Evolutionary conservation across 352 stramenopile genomes (phyloP), one percentile per base, ranked within the genome.

Genomic region (Pythium apleroticum): DNA sequence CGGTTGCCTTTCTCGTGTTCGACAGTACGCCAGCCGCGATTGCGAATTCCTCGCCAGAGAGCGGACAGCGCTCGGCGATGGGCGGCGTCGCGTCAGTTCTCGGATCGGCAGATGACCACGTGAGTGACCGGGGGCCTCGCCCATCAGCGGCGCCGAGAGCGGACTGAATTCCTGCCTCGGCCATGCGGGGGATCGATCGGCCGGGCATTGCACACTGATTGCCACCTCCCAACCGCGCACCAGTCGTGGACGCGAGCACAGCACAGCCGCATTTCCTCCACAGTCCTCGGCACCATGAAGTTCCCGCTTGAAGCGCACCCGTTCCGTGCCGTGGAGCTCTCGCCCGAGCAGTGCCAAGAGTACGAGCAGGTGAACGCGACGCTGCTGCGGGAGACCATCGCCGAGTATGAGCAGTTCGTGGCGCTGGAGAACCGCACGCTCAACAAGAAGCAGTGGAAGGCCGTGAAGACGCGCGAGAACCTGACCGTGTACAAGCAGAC

Each of bases 401-500:
- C 15, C 28, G 55, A 74, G 35, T 75, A 79, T 48, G 59, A 76
- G 24, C 37, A 22, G 7, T 73, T 73, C 30, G 63, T 65, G 37
- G 54, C 52, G 31, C 22, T 63, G 9, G 57, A 74, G 25, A 64
- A 64, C 50, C 72, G 72, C 43, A 62, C 57, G 48, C 39, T 79
- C 22, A 50, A 60, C 39, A 63, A 63, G 30, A 72, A 68, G 56
- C 53, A 52, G 4, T 80, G 73, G 73, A 77, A 77, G 41, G 24
- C 52, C 10, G 66, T 80, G 57, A 77, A 72, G 63, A 65, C 39
- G 0, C 73, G 66, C n/a, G 69, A 75, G 22, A 68, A 71, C 46
- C 27, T 80, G 28, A 70, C 63, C 0, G 62, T 80, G 20, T 80
- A 75, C 61, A 72, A 73, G 43, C 55, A 75, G 48, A 67, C 53